Evolutionary conservation across 1,284 basidiomycete genomes (phyloP).

Genomic region (Heterobasidion parviporum): DNA sequence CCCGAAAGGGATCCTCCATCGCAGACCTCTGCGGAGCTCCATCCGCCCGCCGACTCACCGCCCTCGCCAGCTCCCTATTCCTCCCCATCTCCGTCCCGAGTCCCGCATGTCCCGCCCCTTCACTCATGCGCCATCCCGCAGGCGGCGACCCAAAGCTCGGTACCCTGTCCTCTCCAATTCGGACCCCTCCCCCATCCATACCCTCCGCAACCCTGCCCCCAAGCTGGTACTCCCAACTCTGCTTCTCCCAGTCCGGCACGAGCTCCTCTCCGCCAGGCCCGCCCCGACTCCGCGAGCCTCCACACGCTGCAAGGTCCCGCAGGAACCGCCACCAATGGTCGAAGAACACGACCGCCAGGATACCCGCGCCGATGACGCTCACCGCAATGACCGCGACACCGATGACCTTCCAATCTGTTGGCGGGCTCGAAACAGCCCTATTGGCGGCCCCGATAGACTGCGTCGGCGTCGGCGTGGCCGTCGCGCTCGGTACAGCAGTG

Average conservation of each 20-base stretch:
- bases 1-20: background rate
- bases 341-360: conserved; percentile 53
- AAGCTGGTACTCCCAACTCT: conserved; percentile 46
- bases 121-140: background rate
- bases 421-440: background rate
- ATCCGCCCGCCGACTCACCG: background rate
- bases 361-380: conserved; percentile 41
- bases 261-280: conserved; percentile 40
- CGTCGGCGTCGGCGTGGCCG: background rate
- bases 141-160: background rate
- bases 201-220: conserved; percentile 13
- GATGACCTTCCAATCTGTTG: conserved; percentile 49
- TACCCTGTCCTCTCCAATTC: background rate
- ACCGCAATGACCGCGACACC: conserved; percentile 56
- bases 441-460: background rate
- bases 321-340: conserved; percentile 58
- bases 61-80: background rate
- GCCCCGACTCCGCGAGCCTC: conserved; percentile 24
- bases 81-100: background rate
- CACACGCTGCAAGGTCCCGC: conserved; percentile 29
- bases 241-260: conserved; percentile 54
- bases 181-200: conserved; percentile 20
- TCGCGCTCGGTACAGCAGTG: background rate
- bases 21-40: background rate
- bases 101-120: background rate